A percentile compares a stretch with the other conserved stretches of the same genome.
Evolutionary conservation across 352 stramenopile species (phyloP).

Genomic region (Phytophthora boehmeriae): DNA sequence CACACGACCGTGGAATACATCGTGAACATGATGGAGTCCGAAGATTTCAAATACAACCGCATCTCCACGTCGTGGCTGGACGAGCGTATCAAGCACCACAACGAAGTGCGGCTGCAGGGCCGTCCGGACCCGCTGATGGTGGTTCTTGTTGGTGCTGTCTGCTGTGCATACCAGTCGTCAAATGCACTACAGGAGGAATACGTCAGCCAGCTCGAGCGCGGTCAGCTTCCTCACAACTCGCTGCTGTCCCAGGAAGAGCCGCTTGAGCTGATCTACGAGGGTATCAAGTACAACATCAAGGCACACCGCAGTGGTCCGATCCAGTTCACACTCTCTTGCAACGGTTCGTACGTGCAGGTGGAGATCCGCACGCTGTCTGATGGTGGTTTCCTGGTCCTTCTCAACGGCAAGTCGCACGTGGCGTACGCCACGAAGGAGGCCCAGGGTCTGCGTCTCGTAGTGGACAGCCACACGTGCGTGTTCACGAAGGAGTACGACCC

Average conservation of each 20-base stretch:
- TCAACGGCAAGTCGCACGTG: constrained; percentile 97
- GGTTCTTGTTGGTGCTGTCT: constrained; percentile 89
- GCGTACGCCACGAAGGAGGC: constrained; percentile 95
- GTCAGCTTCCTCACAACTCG: constrained; percentile 92
- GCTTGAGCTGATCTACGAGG: constrained; percentile 99
- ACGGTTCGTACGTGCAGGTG: constrained; percentile 90
- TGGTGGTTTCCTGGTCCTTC: constrained; percentile 97
- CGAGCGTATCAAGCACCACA: constrained; percentile 94
- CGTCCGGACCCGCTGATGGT: constrained; percentile 87
- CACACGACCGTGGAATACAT: constrained; percentile 99
- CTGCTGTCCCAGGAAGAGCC: constrained; percentile 86
- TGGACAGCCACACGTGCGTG: constrained; percentile 96
- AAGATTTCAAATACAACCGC: constrained; percentile 98
- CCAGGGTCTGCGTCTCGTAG: constrained; percentile 90
- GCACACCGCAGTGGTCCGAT: constrained; percentile 91
- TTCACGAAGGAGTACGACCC: constrained; percentile 99
- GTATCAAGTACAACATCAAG: constrained; percentile 97
- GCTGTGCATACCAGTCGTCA: constrained; percentile 81
- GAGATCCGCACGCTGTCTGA: constrained; percentile 97
- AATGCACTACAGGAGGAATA: constrained; percentile 79
- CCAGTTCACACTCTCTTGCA: constrained; percentile 92
- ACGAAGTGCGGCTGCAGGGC: constrained; percentile 86
- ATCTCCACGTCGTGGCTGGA: constrained; percentile 99
- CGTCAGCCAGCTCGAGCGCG: constrained; percentile 84
- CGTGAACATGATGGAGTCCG: constrained; percentile 98